Evolutionary conservation across 257 asterid species (phyloP).

Genomic region (Ehretia macrophylla): DNA sequence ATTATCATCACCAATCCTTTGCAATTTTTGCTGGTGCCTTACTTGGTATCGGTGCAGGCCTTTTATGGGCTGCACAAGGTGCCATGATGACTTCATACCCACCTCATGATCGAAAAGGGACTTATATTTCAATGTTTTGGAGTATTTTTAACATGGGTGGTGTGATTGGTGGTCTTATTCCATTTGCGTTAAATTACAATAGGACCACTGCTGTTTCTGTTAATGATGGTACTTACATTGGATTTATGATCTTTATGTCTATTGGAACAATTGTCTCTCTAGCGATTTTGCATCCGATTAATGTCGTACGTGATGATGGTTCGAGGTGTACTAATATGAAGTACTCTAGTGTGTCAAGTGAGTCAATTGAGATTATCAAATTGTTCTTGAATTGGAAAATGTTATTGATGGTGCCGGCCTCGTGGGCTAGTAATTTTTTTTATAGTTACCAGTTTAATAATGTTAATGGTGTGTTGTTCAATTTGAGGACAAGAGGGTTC

Average conservation of each 20-base stretch:
- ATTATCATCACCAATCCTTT: slow-evolving; percentile 64
- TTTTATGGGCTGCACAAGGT: slow-evolving; percentile 88
- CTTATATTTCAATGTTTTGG: slow-evolving; percentile 83
- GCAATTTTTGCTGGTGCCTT: slow-evolving; percentile 78
- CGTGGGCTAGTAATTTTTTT: slow-evolving; percentile 92
- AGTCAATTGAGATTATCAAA: slow-evolving; percentile 46
- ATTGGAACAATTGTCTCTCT: slow-evolving; percentile 55
- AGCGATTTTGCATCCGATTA: slow-evolving; percentile 73
- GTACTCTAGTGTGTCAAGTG: slow-evolving; percentile 62
- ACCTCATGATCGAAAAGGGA: slow-evolving; percentile 75
- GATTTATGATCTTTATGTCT: slow-evolving; percentile 85
- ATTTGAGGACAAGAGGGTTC: slow-evolving; percentile 75
- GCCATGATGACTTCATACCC: slow-evolving; percentile 97
- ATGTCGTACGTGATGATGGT: slow-evolving; percentile 67
- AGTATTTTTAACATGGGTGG: slow-evolving; percentile 92
- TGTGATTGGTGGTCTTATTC: slow-evolving; percentile 83
- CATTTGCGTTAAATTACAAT: slow-evolving; percentile 51
- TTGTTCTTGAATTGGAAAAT: slow-evolving; percentile 79
- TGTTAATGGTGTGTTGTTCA: slow-evolving; percentile 72
- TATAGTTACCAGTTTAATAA: slow-evolving; percentile 87
- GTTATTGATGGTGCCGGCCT: slow-evolving; percentile 79
- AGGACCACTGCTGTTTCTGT: slow-evolving; percentile 60
- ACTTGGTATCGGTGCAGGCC: slow-evolving; percentile 92
- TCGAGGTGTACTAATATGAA: slow-evolving; percentile 66
- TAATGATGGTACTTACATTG: slow-evolving; percentile 88